Base-by-base conservation (phyloP, 1,284 basidiomycete genomes). In the Rhodotorula sp. region DNA sequence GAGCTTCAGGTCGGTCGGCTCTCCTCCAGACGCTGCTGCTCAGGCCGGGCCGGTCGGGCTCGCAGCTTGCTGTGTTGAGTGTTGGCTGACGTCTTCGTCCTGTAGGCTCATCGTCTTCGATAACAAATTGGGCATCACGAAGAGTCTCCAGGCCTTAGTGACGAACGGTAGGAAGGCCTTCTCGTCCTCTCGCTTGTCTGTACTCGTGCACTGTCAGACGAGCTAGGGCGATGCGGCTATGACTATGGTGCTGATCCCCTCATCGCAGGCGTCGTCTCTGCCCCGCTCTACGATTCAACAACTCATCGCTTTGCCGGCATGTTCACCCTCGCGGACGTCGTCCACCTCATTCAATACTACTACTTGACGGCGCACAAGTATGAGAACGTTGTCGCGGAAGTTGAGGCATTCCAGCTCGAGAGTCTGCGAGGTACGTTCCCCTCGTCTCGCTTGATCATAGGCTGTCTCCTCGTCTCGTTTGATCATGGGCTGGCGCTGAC, bases 281-380 rank as follows among this genome's bases (percentile, higher is more conserved):
- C 96, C 6, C 95, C 96, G 6, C 84, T 99, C n/a, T 99, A 95
- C 91, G 94, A 95, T 83, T 94, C 92, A 79, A 89, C 92, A 70
- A 88, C 86, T 71, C 93, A 91, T 2, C 86, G 85, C 62, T 97
- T 97, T 77, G 91, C 91, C 6, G 93, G 94, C 71, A 96, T 97
- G 93, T 89, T 96, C 77, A 97, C 94, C 13, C 91, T 96, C 20
- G 87, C 92, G 68, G 94, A 96, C 79, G 92, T 96, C 79, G 95
- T 96, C 71, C 94, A 96, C 79, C 87, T 97, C 71, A 97, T 97
- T 72, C 94, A 97, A 79, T 95, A 93, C 82, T 97, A 96, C 81
- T 95, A 95, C 80, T 86, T 89, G 66, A 84, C 82, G 7, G 89
- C 89, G 24, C 87, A 90, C 15, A 87, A 87, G 47, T 98, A 94